Percentiles rank a stretch among this genome's conserved stretches.
Evolutionary conservation across 768 basidiomycete species (phyloP).

Genomic region (Boletales sp.): DNA sequence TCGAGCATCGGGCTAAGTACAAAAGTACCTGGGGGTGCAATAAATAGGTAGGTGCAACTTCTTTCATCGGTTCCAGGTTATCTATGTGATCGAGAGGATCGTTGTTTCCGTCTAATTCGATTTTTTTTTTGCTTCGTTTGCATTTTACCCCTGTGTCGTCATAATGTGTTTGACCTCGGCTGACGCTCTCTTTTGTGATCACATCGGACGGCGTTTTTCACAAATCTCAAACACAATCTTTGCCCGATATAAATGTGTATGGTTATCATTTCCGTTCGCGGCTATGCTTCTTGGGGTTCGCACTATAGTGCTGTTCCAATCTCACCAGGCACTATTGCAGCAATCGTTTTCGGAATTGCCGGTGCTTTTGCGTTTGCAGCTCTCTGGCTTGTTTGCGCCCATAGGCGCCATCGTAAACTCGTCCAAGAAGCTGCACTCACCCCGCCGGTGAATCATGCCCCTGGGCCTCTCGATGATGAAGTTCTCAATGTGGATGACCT

Average conservation of each 20-base stretch:
- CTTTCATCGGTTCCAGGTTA: not conserved
- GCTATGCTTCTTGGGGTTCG: constrained; percentile 4
- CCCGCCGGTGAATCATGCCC: constrained; percentile 3
- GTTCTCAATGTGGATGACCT: constrained; percentile 13
- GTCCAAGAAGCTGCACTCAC: constrained; percentile 15
- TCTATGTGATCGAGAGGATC: constrained; percentile 10
- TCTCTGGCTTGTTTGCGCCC: constrained; percentile 32
- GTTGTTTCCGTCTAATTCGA: constrained; percentile 1
- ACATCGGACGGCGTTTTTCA: constrained; percentile 1
- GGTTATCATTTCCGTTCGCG: constrained; percentile 1
- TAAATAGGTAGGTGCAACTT: constrained; percentile 15
- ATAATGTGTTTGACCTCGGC: constrained; percentile 11
- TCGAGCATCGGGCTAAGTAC: constrained; percentile 25
- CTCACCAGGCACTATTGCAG: constrained; percentile 25
- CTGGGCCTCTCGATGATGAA: constrained; percentile 24
- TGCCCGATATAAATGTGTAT: not conserved
- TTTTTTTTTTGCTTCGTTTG: constrained; percentile 4
- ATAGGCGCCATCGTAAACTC: constrained; percentile 26
- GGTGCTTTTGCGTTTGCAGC: constrained; percentile 24
- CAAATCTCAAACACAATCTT: constrained; percentile 5
- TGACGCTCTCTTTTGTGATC: constrained; percentile 19
- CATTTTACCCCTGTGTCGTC: constrained; percentile 18
- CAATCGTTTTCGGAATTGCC: constrained; percentile 22
- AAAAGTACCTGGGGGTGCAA: not conserved
- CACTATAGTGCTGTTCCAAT: constrained; percentile 6